phyloP scores from a whole-genome alignment of 2,329 filamentous ascomycete species.

The Trichoderma breve region DNA sequence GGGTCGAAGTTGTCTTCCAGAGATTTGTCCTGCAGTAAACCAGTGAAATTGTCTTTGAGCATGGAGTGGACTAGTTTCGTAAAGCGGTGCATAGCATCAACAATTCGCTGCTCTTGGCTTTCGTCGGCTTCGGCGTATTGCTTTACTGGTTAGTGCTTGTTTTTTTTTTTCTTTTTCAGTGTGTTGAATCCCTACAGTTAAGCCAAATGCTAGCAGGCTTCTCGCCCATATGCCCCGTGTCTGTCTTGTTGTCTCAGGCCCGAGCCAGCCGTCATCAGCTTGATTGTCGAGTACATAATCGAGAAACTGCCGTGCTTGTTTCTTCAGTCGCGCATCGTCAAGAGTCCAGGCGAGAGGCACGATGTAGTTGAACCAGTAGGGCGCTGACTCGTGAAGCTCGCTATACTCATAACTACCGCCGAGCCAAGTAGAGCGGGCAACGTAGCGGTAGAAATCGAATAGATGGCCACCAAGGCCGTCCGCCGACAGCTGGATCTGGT shows the following conservation, averaged over 20 bases:
- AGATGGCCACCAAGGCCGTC: neutral
- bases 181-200: neutral
- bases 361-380: neutral
- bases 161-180: neutral
- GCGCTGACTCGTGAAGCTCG: neutral
- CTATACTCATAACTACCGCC: neutral
- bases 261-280: neutral
- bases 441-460: neutral
- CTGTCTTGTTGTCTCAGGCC: neutral
- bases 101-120: neutral
- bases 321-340: neutral
- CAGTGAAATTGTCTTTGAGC: neutral
- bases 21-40: neutral
- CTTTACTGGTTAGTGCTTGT: neutral
- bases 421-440: neutral
- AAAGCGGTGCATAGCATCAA: neutral
- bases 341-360: neutral
- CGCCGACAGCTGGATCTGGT: neutral
- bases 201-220: neutral
- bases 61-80: neutral
- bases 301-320: neutral
- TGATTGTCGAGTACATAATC: neutral
- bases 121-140: neutral
- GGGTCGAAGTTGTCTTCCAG: neutral
- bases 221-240: neutral